A percentile compares a stretch with the other conserved stretches of the same genome.
Evolutionary conservation across 73 alveolate species (phyloP).

Genomic region (Paramecium octaurelia): DNA sequence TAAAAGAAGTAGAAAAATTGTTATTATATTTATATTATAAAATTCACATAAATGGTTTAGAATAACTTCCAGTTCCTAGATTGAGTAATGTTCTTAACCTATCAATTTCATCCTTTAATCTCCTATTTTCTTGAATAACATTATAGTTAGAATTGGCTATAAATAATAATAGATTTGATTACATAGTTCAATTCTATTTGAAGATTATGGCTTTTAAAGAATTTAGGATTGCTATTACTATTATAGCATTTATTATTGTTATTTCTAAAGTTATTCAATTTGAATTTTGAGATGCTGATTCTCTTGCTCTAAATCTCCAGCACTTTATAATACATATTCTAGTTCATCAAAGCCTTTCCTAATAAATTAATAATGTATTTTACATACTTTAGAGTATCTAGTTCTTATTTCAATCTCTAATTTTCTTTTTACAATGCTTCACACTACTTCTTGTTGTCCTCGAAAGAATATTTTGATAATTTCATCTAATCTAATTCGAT

Average conservation of each 20-base stretch:
- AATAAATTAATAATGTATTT: background rate
- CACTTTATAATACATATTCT: constrained; percentile 30
- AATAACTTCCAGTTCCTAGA: background rate
- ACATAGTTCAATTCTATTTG: background rate
- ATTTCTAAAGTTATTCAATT: background rate
- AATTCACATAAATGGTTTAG: background rate
- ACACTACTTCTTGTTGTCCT: background rate
- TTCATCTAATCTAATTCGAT: constrained; percentile 7
- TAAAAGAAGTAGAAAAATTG: background rate
- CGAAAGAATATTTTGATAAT: background rate
- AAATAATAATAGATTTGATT: background rate
- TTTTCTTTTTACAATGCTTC: background rate
- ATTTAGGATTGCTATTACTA: background rate
- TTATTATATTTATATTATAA: background rate
- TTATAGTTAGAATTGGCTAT: background rate
- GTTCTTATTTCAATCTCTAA: background rate
- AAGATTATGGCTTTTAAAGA: background rate
- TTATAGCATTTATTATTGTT: background rate
- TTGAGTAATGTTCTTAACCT: background rate
- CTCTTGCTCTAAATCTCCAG: constrained; percentile 31
- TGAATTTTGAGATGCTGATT: background rate
- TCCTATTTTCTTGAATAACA: background rate
- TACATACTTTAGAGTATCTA: background rate
- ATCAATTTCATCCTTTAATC: constrained; percentile 10
- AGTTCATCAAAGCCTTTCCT: constrained; percentile 45